Conservation (phyloP, 495 filamentous ascomycete genomes). For the Daldinia caldariorum region DNA sequence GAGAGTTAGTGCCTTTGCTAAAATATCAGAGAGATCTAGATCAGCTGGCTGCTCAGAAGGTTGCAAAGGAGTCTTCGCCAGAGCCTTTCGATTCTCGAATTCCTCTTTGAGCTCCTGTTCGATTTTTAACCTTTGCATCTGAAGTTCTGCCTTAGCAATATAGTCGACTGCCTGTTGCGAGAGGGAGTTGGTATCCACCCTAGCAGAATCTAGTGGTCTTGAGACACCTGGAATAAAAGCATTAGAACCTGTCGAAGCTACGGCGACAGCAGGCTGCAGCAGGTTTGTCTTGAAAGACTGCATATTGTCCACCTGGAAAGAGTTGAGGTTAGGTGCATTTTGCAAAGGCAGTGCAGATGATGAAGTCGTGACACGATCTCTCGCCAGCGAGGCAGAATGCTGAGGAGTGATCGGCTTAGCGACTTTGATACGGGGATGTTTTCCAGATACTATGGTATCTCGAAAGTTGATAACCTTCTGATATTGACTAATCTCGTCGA, state of each 20-base stretch:
- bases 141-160: conserved; percentile 81
- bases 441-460: conserved; percentile 78
- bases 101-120: conserved; percentile 81
- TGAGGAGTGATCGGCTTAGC: conserved; percentile 50
- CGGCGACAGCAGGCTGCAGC: conserved; percentile 45
- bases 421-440: conserved; percentile 75
- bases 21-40: conserved; percentile 78
- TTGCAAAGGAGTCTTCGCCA: conserved; percentile 61
- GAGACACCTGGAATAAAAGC: conserved; percentile 39
- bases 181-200: conserved; percentile 75
- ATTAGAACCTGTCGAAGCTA: conserved; percentile 44
- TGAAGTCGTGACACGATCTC: conserved; percentile 41
- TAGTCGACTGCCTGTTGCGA: conserved; percentile 86
- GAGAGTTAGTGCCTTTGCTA: conserved; percentile 75
- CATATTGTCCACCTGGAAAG: conserved; percentile 49
- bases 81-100: conserved; percentile 69
- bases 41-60: conserved; percentile 70
- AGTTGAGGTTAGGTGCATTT: conserved; percentile 43
- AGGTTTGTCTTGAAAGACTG: conserved; percentile 53
- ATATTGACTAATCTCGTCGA: conserved; percentile 64
- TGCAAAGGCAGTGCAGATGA: conserved; percentile 39
- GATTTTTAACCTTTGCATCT: conserved; percentile 79
- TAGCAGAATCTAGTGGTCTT: conserved; percentile 50
- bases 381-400: conserved; percentile 48
- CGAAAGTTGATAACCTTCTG: conserved; percentile 79